Conservation (phyloP, 345 rosid genomes). For the Moringa oleifera region DNA sequence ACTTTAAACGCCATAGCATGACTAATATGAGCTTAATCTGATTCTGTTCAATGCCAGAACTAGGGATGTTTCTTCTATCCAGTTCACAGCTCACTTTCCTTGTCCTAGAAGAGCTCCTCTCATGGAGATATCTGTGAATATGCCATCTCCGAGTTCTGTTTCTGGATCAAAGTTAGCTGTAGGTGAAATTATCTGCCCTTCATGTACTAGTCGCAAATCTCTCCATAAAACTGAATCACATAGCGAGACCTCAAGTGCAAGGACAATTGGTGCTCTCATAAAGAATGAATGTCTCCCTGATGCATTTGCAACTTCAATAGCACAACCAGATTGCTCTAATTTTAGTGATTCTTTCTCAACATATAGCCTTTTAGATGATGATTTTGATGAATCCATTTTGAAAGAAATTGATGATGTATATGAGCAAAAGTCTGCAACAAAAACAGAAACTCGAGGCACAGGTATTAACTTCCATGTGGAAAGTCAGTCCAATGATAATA, state of each 20-base stretch:
- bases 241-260: slow-evolving; percentile 12
- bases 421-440: slow-evolving; percentile 44
- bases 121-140: slow-evolving; percentile 38
- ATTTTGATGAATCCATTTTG: slow-evolving; percentile 56
- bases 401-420: slow-evolving; percentile 67
- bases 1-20: background rate
- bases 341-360: slow-evolving; percentile 25
- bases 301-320: slow-evolving; percentile 40
- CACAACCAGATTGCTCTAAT: slow-evolving; percentile 23
- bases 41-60: slow-evolving; percentile 19
- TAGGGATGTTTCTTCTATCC: slow-evolving; percentile 22
- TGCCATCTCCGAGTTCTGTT: slow-evolving; percentile 20
- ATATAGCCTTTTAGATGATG: slow-evolving; percentile 64
- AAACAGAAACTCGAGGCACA: slow-evolving; percentile 22
- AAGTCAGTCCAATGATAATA: slow-evolving; percentile 19
- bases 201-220: slow-evolving; percentile 10
- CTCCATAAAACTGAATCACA: slow-evolving; percentile 8
- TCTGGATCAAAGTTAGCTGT: slow-evolving; percentile 11
- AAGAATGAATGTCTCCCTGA: slow-evolving; percentile 14
- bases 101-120: slow-evolving; percentile 52
- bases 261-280: slow-evolving; percentile 11
- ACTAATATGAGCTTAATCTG: background rate
- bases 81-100: slow-evolving; percentile 13
- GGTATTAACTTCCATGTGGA: slow-evolving; percentile 14
- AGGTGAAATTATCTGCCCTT: slow-evolving; percentile 13